phyloP scores from a whole-genome alignment of 2,329 filamentous ascomycete genomes.

The Cladosporium sp. region DNA sequence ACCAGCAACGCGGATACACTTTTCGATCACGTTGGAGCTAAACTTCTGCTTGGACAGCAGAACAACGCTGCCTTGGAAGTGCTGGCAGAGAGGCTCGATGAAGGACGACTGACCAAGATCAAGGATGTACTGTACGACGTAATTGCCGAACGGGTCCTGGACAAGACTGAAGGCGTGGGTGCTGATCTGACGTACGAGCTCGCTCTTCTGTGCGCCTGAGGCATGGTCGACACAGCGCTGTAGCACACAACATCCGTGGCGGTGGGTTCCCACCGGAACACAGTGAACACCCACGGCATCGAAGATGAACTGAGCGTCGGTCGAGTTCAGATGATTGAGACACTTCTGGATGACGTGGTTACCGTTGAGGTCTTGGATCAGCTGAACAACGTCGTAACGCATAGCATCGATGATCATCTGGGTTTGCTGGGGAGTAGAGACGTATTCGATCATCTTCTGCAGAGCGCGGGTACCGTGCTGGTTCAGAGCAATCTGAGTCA shows the following conservation, averaged over 20 bases:
- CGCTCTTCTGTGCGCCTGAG: conserved; percentile 80
- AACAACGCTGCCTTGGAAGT: conserved; percentile 70
- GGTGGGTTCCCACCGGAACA: conserved; percentile 89
- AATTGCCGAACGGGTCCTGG: conserved; percentile 97
- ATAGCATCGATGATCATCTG: conserved; percentile 83
- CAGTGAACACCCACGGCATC: conserved; percentile 85
- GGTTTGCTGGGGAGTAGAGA: conserved; percentile 80
- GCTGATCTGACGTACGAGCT: conserved; percentile 83
- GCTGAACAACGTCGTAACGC: conserved; percentile 77
- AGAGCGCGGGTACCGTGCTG: conserved; percentile 94
- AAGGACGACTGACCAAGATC: conserved; percentile 85
- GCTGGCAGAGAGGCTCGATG: conserved; percentile 80
- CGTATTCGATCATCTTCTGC: conserved; percentile 99
- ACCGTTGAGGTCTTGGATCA: conserved; percentile 96
- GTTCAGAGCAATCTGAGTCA: conserved; percentile 92
- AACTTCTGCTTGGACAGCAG: conserved; percentile 92
- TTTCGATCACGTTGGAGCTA: conserved; percentile 98
- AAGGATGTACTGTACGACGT: conserved; percentile 96
- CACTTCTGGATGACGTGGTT: conserved; percentile 99
- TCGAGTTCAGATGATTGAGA: conserved; percentile 82
- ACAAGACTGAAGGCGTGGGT: conserved; percentile 83
- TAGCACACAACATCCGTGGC: conserved; percentile 95
- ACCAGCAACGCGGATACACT: conserved; percentile 76
- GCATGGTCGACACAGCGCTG: conserved; percentile 98
- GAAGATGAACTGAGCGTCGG: conserved; percentile 94